Evolutionary conservation across 371 early-diverging fungal genomes (phyloP).

Genomic region (Mucor racemosus): DNA sequence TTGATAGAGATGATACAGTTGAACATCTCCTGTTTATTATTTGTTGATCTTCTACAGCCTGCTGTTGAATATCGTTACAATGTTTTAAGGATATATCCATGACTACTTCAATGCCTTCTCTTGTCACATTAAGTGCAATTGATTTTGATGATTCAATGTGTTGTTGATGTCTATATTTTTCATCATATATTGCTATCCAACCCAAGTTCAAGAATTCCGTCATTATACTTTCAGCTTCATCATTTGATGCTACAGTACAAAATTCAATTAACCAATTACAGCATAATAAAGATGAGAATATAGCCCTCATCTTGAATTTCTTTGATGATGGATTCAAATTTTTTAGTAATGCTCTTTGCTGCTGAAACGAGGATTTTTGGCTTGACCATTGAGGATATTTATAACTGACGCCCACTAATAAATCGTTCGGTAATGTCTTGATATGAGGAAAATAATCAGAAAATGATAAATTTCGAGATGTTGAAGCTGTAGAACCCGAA

Average conservation of each 20-base stretch:
- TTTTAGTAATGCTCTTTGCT: slow-evolving; percentile 31
- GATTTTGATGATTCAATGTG: slow-evolving; percentile 25
- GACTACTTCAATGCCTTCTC: slow-evolving; percentile 22
- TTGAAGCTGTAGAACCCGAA: background rate
- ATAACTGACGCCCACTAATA: slow-evolving; percentile 8
- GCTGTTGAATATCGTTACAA: slow-evolving; percentile 14
- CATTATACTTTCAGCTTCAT: slow-evolving; percentile 58
- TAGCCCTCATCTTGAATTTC: slow-evolving; percentile 30
- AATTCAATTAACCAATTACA: slow-evolving; percentile 60
- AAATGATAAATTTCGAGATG: background rate
- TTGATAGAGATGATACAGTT: background rate
- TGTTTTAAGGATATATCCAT: slow-evolving; percentile 20
- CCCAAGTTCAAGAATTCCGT: slow-evolving; percentile 50
- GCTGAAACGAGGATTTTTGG: slow-evolving; percentile 12
- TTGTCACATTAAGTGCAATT: slow-evolving; percentile 16
- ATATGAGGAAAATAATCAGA: slow-evolving; percentile 22
- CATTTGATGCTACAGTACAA: slow-evolving; percentile 54
- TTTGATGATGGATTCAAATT: slow-evolving; percentile 23
- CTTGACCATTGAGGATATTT: slow-evolving; percentile 17
- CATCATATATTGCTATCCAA: slow-evolving; percentile 50
- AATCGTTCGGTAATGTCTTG: slow-evolving; percentile 11
- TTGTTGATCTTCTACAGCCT: background rate
- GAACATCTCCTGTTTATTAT: background rate
- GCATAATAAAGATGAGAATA: slow-evolving; percentile 24
- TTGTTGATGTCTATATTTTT: slow-evolving; percentile 26